Evolutionary conservation across 352 stramenopile species (phyloP).

Genomic region (Phytopythium ostracodes): DNA sequence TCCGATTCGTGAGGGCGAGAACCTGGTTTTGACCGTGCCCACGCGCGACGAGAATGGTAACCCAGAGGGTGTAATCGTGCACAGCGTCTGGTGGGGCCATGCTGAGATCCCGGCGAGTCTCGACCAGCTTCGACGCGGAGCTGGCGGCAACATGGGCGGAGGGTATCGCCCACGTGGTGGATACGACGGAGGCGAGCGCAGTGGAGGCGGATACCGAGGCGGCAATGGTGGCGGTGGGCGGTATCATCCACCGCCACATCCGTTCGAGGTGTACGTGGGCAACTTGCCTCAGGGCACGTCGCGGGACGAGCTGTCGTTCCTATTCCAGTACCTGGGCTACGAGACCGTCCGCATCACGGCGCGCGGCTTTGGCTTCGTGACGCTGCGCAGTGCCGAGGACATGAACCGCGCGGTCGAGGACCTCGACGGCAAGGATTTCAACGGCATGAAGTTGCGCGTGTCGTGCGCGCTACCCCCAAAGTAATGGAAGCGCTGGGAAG

Average conservation of each 20-base stretch:
- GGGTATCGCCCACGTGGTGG: conserved; percentile 26
- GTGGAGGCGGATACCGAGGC: conserved; percentile 27
- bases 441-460: conserved; percentile 71
- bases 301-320: conserved; percentile 71
- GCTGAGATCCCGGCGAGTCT: conserved; percentile 67
- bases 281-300: conserved; percentile 79
- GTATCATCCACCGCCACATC: conserved; percentile 53
- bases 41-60: conserved; percentile 74
- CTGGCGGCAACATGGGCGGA: conserved; percentile 21
- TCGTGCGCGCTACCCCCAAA: conserved; percentile 57
- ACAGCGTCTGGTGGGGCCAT: conserved; percentile 85
- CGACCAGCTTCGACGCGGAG: conserved; percentile 41
- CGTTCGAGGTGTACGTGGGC: conserved; percentile 79
- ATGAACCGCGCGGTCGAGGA: conserved; percentile 81
- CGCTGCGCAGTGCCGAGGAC: conserved; percentile 65
- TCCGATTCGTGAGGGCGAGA: conserved; percentile 79
- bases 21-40: conserved; percentile 70
- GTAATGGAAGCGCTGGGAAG: conserved; percentile 5
- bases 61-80: conserved; percentile 63
- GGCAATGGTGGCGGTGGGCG: conserved; percentile 25
- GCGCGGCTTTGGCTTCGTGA: conserved; percentile 80
- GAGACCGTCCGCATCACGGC: conserved; percentile 84
- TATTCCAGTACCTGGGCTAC: conserved; percentile 80
- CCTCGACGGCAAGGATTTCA: conserved; percentile 75
- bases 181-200: conserved; percentile 32